phyloP scores from a whole-genome alignment of 768 basidiomycete species.

The Phanerochaete sordida region DNA sequence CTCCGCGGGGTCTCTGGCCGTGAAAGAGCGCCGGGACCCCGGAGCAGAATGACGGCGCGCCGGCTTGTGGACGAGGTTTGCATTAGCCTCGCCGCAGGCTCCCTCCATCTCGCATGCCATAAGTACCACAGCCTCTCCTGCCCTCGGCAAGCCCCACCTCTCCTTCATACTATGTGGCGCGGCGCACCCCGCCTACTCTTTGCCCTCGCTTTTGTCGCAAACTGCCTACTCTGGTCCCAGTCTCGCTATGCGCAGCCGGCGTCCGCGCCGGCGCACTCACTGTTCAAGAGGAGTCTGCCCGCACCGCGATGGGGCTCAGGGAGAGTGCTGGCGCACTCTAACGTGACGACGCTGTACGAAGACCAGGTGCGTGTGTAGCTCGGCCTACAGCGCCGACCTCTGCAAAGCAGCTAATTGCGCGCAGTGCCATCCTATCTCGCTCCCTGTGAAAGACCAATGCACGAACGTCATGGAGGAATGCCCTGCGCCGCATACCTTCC shows the following conservation, averaged over 20 bases:
- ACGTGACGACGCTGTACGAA: background rate
- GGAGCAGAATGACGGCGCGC: background rate
- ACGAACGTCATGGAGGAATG: slow-evolving; percentile 58
- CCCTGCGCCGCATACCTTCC: slow-evolving; percentile 55
- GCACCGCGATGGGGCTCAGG: background rate
- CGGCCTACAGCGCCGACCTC: background rate
- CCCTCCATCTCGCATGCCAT: slow-evolving; percentile 12
- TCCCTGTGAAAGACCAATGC: slow-evolving; percentile 59
- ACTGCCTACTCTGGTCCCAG: slow-evolving; percentile 63
- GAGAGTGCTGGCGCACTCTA: background rate
- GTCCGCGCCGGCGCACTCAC: background rate
- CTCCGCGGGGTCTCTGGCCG: background rate
- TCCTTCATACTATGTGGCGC: slow-evolving; percentile 40
- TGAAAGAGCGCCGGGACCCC: background rate
- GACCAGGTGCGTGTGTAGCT: background rate
- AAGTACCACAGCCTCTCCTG: slow-evolving; percentile 2
- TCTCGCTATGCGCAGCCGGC: slow-evolving; percentile 24
- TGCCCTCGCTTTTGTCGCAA: slow-evolving; percentile 47
- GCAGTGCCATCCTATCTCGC: slow-evolving; percentile 65
- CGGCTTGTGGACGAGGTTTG: background rate
- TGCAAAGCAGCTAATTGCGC: background rate
- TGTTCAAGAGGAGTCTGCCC: background rate
- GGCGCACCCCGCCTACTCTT: slow-evolving; percentile 48
- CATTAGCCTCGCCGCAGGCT: background rate
- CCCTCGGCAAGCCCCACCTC: slow-evolving; percentile 1